Conservation (phyloP, 768 basidiomycete genomes). For the Calocera cornea region DNA sequence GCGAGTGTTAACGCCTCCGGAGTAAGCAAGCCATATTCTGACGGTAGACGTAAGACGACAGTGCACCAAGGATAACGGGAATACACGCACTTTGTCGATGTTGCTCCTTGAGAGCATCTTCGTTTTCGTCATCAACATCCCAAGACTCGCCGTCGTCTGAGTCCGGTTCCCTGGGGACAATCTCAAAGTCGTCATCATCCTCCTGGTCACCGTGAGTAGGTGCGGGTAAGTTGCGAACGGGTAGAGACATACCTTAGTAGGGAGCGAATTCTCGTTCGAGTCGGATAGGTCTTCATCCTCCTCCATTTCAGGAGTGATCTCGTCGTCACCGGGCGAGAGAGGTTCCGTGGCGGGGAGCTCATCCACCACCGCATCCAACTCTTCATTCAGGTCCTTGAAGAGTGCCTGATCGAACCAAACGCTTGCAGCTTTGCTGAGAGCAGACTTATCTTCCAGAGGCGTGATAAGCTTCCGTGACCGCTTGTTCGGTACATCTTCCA, state of each 20-base stretch:
- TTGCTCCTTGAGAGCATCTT: slow-evolving; percentile 51
- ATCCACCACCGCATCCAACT: slow-evolving; percentile 23
- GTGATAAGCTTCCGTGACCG: slow-evolving; percentile 40
- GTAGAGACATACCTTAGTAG: background rate
- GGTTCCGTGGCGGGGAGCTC: slow-evolving; percentile 20
- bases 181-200: slow-evolving; percentile 54
- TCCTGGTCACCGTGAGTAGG: slow-evolving; percentile 18
- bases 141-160: slow-evolving; percentile 56
- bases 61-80: background rate
- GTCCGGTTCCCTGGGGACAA: slow-evolving; percentile 47
- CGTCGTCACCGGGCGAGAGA: slow-evolving; percentile 24
- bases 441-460: slow-evolving; percentile 29
- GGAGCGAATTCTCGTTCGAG: slow-evolving; percentile 9
- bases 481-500: slow-evolving; percentile 17
- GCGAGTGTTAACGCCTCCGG: slow-evolving; percentile 86
- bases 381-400: slow-evolving; percentile 42
- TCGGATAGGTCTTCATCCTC: slow-evolving; percentile 20
- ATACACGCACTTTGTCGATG: slow-evolving; percentile 48
- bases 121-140: slow-evolving; percentile 67
- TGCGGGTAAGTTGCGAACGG: slow-evolving; percentile 14
- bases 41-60: background rate
- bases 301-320: slow-evolving; percentile 11
- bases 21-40: slow-evolving; percentile 72
- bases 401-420: slow-evolving; percentile 95
- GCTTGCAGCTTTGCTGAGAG: slow-evolving; percentile 45